phyloP scores from a whole-genome alignment of 768 basidiomycete species.

The Rhodocollybia butyracea region DNA sequence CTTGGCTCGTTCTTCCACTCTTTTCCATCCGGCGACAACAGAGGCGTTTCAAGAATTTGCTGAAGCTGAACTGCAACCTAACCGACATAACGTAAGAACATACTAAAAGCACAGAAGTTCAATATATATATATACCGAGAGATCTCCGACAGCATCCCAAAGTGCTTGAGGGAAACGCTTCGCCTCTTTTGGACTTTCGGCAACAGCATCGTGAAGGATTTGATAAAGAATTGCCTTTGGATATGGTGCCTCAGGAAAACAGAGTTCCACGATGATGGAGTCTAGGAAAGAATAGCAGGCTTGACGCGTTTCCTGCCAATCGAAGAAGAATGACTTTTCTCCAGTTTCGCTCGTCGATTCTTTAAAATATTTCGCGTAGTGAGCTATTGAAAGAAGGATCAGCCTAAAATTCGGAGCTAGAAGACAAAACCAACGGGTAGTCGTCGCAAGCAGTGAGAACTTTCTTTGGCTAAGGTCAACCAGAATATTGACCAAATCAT shows the following conservation, averaged over 20 bases:
- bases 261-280: conserved; percentile 80
- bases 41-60: conserved; percentile 58
- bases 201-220: conserved; percentile 66
- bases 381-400: conserved; percentile 39
- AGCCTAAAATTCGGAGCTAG: conserved; percentile 6
- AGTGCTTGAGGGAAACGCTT: conserved; percentile 75
- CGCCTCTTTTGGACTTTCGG: conserved; percentile 70
- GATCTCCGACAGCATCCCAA: conserved; percentile 81
- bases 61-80: conserved; percentile 67
- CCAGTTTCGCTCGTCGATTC: conserved; percentile 33
- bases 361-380: conserved; percentile 73
- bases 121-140: conserved; percentile 50
- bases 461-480: conserved; percentile 60
- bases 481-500: conserved; percentile 58
- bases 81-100: neutral
- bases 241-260: conserved; percentile 68
- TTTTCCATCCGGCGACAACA: conserved; percentile 54
- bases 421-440: conserved; percentile 59
- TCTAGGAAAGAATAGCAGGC: conserved; percentile 78
- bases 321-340: conserved; percentile 59
- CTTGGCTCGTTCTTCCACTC: conserved; percentile 47
- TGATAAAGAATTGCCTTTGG: conserved; percentile 64
- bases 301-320: conserved; percentile 56
- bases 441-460: conserved; percentile 68
- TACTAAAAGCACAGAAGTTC: neutral